A percentile compares a stretch with the other conserved stretches of the same genome.
Conservation (phyloP, 108 stramenopile genomes). For the Pseudonitzschia pungens region DNA sequence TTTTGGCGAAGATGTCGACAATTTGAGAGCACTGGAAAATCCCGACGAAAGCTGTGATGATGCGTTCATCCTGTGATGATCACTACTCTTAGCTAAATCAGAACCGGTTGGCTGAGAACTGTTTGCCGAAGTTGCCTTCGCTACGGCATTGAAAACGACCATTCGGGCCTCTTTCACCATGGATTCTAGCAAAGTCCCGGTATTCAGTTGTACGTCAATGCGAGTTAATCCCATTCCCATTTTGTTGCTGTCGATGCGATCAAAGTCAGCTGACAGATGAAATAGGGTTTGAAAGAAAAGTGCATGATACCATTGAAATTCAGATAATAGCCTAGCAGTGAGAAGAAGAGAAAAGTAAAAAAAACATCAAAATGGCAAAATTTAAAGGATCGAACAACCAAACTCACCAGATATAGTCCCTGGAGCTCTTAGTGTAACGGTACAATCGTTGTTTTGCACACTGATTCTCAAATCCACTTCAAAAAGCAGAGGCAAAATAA, state of each 20-base stretch:
- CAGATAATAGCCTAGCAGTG: neutral
- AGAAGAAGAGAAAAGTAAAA: neutral
- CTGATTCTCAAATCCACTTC: conserved; percentile 42
- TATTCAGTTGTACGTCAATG: conserved; percentile 51
- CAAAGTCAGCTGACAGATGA: conserved; percentile 24
- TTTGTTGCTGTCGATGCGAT: conserved; percentile 13
- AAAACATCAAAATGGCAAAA: neutral
- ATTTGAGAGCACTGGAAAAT: conserved; percentile 5
- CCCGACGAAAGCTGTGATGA: neutral
- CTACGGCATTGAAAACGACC: conserved; percentile 64
- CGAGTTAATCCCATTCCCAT: conserved; percentile 27
- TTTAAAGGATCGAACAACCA: neutral
- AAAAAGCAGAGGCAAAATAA: conserved; percentile 56
- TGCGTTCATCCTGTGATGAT: neutral
- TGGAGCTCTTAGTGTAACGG: conserved; percentile 52
- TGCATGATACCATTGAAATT: neutral
- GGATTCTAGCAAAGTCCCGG: conserved; percentile 42
- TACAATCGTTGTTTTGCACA: conserved; percentile 37
- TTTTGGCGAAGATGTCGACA: neutral
- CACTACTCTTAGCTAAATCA: neutral
- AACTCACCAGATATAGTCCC: conserved; percentile 62
- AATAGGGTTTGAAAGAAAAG: neutral
- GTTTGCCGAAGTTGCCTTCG: conserved; percentile 43
- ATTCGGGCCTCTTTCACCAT: conserved; percentile 68
- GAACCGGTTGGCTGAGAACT: neutral